These are phyloP conservation scores for Licmophora abbreviata DNA, from an alignment of 108 stramenopile genomes.

Conservation along the genomic window DNA sequence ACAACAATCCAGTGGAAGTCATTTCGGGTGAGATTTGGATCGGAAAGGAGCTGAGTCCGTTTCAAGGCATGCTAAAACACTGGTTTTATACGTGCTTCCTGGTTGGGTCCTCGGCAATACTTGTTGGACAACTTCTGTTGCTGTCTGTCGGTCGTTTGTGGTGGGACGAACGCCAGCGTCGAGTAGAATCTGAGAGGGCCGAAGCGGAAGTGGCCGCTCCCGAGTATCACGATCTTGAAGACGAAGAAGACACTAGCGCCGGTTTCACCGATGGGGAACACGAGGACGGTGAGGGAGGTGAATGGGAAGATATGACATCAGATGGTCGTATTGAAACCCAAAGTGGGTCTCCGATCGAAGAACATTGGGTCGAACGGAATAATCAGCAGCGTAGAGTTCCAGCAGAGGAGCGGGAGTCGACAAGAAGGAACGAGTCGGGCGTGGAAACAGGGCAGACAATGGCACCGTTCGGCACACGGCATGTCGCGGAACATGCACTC, in stretches of 20 bases:
- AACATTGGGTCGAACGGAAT: too few relatives aligned
- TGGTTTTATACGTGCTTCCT: slow-evolving; percentile 60
- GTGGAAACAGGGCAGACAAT: too few relatives aligned
- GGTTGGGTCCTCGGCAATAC: slow-evolving; percentile 40
- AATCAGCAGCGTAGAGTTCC: too few relatives aligned
- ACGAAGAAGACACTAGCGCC: not conserved
- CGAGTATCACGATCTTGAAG: not conserved
- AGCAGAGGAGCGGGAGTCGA: too few relatives aligned
- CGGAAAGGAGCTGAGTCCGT: slow-evolving; percentile 54
- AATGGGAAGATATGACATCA: too few relatives aligned
- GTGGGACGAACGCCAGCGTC: not conserved
- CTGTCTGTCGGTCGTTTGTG: slow-evolving; percentile 1
- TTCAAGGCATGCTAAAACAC: slow-evolving; percentile 50
- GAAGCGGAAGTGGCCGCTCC: not conserved
- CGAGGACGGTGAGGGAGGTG: too few relatives aligned
- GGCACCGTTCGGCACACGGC: too few relatives aligned
- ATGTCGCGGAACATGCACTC: too few relatives aligned
- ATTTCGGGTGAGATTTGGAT: slow-evolving; percentile 46
- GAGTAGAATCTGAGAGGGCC: not conserved
- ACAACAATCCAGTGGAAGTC: slow-evolving; percentile 33
- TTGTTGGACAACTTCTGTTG: slow-evolving; percentile 13
- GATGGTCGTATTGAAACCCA: too few relatives aligned
- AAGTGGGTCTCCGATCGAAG: too few relatives aligned
- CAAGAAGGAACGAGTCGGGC: too few relatives aligned
- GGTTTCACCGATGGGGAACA: too few relatives aligned